Evolutionary conservation across 306 rosid genomes (phyloP), one percentile per base, ranked within the genome.

Genomic region (Rosa lucieae): DNA sequence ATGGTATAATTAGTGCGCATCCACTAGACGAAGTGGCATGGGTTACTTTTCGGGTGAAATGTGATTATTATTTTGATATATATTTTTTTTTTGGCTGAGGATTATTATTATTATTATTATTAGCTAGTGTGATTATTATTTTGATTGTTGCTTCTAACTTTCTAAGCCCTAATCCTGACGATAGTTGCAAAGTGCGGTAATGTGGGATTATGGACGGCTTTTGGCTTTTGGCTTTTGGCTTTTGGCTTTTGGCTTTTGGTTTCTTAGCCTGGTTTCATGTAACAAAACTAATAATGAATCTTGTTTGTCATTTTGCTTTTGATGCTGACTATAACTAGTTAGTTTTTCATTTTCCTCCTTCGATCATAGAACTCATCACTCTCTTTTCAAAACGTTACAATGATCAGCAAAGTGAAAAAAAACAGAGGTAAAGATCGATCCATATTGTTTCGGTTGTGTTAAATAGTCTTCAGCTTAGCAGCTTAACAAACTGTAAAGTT

Each of bases 1-100:
- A 67, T 67, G 2, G 47, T 37, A 21, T 39, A 39, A 67, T 67
- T 67, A 67, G 71, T 67, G 71, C 48, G 71, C 71, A 67, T 18
- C 44, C 70, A 65, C 70, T 32, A 17, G 23, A 18, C 48, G 13
- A 67, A 67, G 71, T 67, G 37, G 3, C 37, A 32, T 32, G 48
- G 71, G 47, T 7, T 67, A 15, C n/a, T 32, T 32, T 63, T 65
- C 6, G 44, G 35, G 21, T 39, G 48, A 6, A 40, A 37, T 66
- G 47, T 67, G 48, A 37, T 39, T 17, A 39, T 67, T 39, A 37
- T 39, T 17, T 13, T 65, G 70, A 65, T 65, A 26, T 26, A 32
- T 32, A 32, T 32, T 2, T 32, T 2, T 32, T 32, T 32, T 32
- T 32, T 32, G 37, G 37, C 37, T 1, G 37, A 32, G 37, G 37